A percentile compares a stretch with the other conserved stretches of the same genome.
These are phyloP conservation scores for Hemileia vastatrix DNA, from an alignment of 1,284 basidiomycete species.

Conservation along the genomic window DNA sequence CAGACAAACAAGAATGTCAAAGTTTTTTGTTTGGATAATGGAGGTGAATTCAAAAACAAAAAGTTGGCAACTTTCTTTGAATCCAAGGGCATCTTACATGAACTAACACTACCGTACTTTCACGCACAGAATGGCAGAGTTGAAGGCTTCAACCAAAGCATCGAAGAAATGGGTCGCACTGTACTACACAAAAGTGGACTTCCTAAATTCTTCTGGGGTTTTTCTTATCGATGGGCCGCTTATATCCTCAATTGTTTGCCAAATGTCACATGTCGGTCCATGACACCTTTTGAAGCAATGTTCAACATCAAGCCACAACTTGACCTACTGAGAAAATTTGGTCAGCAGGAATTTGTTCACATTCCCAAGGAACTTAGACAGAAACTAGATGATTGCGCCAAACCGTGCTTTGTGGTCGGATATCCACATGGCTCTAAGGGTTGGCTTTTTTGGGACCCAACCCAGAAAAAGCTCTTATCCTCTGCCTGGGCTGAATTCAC, in stretches of 20 bases:
- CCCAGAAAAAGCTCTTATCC: neutral
- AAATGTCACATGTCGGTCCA: neutral
- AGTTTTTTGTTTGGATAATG: no score
- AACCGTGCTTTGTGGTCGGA: neutral
- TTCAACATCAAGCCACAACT: neutral
- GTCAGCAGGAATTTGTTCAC: neutral
- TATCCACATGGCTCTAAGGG: neutral
- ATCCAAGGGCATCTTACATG: neutral
- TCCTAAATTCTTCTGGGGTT: neutral
- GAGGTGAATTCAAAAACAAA: no score
- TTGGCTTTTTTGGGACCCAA: slow-evolving; percentile 3
- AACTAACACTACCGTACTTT: neutral
- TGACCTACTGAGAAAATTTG: neutral
- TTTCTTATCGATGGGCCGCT: neutral
- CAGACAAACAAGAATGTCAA: no score
- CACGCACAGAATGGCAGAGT: slow-evolving; percentile 3
- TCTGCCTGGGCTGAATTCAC: no score
- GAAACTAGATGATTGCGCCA: slow-evolving; percentile 1
- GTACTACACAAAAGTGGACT: neutral
- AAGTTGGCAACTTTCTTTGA: neutral
- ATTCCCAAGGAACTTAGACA: neutral
- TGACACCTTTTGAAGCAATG: neutral
- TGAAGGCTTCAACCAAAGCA: neutral
- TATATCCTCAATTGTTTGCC: slow-evolving; percentile 1
- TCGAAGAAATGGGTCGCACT: slow-evolving; percentile 5